phyloP scores from a whole-genome alignment of 2,329 filamentous ascomycete genomes.

The Paecilomyces niveus region DNA sequence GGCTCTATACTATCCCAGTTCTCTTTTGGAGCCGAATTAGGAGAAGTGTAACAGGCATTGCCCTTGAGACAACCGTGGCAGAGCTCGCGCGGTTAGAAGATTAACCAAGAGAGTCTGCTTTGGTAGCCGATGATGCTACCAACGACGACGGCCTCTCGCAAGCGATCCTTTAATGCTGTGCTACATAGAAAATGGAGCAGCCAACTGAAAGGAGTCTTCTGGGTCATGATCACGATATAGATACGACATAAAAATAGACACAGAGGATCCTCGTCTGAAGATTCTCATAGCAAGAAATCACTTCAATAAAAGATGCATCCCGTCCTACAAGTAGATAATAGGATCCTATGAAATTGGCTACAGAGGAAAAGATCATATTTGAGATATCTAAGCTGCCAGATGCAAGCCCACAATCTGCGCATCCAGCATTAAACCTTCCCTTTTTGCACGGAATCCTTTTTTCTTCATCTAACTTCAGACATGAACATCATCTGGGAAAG shows the following conservation, averaged over 20 bases:
- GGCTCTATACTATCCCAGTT: no score
- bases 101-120: not conserved
- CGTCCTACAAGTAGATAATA: not conserved
- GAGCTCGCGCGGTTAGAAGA: not conserved
- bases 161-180: not conserved
- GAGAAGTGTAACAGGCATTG: not conserved
- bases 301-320: not conserved
- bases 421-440: not conserved
- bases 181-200: not conserved
- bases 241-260: not conserved
- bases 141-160: not conserved
- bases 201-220: not conserved
- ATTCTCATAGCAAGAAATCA: not conserved
- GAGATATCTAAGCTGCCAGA: not conserved
- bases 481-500: conserved; percentile 14
- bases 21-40: no score
- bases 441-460: conserved; percentile 3
- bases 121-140: not conserved
- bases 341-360: not conserved
- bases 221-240: not conserved
- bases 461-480: conserved; percentile 9
- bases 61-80: not conserved
- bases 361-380: not conserved
- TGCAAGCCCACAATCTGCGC: not conserved
- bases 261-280: not conserved